Conservation (phyloP, 2,329 filamentous ascomycete genomes). For the Sporothrix humicola region DNA sequence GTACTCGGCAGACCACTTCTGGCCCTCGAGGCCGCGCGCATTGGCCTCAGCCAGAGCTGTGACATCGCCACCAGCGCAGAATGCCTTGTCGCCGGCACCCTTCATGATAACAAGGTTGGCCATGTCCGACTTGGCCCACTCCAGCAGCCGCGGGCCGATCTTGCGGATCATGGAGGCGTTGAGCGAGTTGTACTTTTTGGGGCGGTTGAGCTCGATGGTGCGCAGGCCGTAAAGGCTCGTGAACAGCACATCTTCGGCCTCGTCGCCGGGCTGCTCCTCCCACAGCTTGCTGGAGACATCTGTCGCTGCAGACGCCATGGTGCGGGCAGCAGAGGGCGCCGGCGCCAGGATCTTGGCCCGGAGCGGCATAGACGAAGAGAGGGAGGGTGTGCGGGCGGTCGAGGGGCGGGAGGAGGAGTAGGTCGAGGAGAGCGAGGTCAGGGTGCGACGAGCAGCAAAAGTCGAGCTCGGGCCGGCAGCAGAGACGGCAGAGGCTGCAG, state of each 20-base stretch:
- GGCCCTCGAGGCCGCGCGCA: conserved; percentile 68
- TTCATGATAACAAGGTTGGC: conserved; percentile 93
- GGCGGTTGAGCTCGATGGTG: conserved; percentile 91
- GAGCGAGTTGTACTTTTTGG: conserved; percentile 87
- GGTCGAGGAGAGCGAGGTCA: conserved; percentile 8
- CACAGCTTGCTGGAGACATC: conserved; percentile 42
- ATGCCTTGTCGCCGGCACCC: conserved; percentile 80
- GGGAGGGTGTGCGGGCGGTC: conserved; percentile 14
- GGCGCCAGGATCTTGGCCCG: conserved; percentile 74
- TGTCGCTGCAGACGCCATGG: conserved; percentile 48
- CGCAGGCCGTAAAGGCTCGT: conserved; percentile 86
- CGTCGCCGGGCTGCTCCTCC: conserved; percentile 69
- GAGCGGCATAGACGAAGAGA: conserved; percentile 69
- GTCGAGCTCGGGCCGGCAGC: conserved; percentile 43
- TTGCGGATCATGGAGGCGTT: conserved; percentile 95
- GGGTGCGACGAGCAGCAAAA: conserved; percentile 14
- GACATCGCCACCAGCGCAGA: conserved; percentile 95
- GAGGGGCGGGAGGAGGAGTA: conserved; percentile 10
- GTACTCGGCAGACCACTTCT: conserved; percentile 78
- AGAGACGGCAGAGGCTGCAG: conserved; percentile 54
- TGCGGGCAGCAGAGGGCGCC: conserved; percentile 51
- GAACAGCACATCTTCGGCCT: conserved; percentile 91
- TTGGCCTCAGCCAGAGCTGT: conserved; percentile 77
- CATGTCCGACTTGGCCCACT: conserved; percentile 95
- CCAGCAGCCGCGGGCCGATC: conserved; percentile 84